Evolutionary conservation across 2,329 filamentous ascomycete species (phyloP), one percentile per base, ranked within the genome.

Genomic region (Zarea fungicola): DNA sequence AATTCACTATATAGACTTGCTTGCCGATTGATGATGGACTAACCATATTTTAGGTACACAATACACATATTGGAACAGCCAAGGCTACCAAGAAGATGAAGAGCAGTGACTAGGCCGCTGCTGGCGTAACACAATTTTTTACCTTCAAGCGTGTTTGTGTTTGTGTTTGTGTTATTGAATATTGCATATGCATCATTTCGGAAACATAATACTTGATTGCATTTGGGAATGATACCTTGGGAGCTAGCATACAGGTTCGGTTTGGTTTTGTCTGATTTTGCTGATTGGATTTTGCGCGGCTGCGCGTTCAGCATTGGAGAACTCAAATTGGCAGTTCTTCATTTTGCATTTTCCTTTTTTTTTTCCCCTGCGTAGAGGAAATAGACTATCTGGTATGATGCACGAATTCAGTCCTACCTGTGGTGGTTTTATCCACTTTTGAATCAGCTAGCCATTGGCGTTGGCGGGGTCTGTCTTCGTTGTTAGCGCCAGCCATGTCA

Each of bases 31-130:
- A 25, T 14, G 4, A 14, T 51, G 58, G 52, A 52, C 51, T 58
- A 42, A 57, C 49, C n/a, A 34, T 16, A 10, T 5, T 18, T 10
- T 42, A 86, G 80, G 84, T 91, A 54, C 83, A 89, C 70, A 95
- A 95, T 64, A 95, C 90, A 22, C 89, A 95, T 58, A 95, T 96
- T 59, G 90, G 90, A 52, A 92, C 89, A 1, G 90, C 90, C 35
- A 95, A 87, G 72, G 82, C 83, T 52, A 83, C 82, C 45, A 83
- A 81, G 56, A 86, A 82, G 66, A 70, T 79, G 52, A 73, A 67
- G 57, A 68, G 58, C 28, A 54, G 57, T 25, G 66, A 70, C 45
- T 66, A 57, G 39, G 16, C 34, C 11, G 19, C 11, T 14, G n/a
- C n/a, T n/a, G n/a, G n/a, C n/a, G n/a, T n/a, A n/a, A n/a, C n/a